Base-by-base conservation (phyloP, 495 filamentous ascomycete genomes). In the Aspergillus leporis region DNA sequence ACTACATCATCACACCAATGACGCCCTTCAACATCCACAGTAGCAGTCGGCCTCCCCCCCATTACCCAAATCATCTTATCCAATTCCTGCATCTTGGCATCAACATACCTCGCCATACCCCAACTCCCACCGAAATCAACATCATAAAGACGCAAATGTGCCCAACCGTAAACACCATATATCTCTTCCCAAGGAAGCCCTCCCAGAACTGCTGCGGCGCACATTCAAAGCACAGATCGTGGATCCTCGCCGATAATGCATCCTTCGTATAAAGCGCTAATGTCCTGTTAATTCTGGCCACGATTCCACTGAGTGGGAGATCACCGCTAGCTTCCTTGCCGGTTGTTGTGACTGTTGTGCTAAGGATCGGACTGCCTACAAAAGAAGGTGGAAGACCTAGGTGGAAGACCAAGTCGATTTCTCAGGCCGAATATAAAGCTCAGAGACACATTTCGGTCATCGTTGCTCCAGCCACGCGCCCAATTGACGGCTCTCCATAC, bases 1-100 rank as follows among this genome's bases (percentile, higher is more conserved):
- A 60, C 52, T 9, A 51, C 58, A 32, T 60, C 51, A 43, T 60
- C 58, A 51, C 52, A 60, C 58, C 43, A 55, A 45, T 60, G 58
- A 16, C 30, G 6, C 51, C 30, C 38, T 23, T 28, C 45, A 53
- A 9, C 34, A 1, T 40, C 40, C 30, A 38, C 19, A 34, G 19
- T 32, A 12, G 19, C 51, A 18, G 51, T 3, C 25, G 25, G 45
- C 21, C 58, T 49, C 12, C 41, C 52, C 32, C 51, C 58, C 31
- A 48, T 51, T 22, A 60, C 38, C 43, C 58, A 55, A n/a, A 60
- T 18, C 30, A 60, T 31, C 5, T 46, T 47, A 56, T 61, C 59
- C n/a, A n/a, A 19, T 5, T 51, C 25, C 8, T 46, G 59, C 59
- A 56, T 61, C 16, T 25, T 36, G 19, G 49, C 30, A 40, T 61